A percentile compares a stretch with the other conserved stretches of the same genome.
Conservation (phyloP, 768 basidiomycete species). For the Lentinula edodes region DNA sequence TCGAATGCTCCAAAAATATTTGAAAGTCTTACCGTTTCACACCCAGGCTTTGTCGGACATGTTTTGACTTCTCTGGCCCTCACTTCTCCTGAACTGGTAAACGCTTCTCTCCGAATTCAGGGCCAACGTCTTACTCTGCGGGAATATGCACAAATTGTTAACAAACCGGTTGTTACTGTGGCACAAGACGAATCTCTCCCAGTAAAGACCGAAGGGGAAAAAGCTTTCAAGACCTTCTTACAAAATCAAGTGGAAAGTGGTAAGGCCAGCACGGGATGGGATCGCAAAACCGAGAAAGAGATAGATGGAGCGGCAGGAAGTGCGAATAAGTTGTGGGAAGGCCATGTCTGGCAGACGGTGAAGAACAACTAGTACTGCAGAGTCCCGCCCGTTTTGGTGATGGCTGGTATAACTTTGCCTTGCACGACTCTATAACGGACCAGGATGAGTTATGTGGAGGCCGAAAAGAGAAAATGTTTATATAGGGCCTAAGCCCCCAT, state of each 20-base stretch:
- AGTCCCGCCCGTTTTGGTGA: background rate
- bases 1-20: background rate
- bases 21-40: background rate
- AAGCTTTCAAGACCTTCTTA: background rate
- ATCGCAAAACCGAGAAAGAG: conserved; percentile 4
- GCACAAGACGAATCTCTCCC: background rate
- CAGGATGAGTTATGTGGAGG: no score
- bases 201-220: background rate
- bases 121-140: conserved; percentile 23
- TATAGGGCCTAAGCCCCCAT: no score
- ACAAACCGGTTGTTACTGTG: conserved; percentile 6
- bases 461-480: no score
- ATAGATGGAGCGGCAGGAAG: conserved; percentile 12
- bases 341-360: conserved; percentile 14
- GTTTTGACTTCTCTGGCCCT: conserved; percentile 25
- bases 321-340: conserved; percentile 15
- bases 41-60: conserved; percentile 27
- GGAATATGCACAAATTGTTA: conserved; percentile 18
- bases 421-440: no score
- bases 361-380: background rate
- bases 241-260: conserved; percentile 9
- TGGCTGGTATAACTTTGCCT: no score
- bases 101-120: conserved; percentile 27
- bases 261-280: conserved; percentile 13
- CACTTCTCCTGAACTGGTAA: conserved; percentile 15